Evolutionary conservation across 2,329 filamentous ascomycete species (phyloP).

Genomic region (Fusarium oxysporum): DNA sequence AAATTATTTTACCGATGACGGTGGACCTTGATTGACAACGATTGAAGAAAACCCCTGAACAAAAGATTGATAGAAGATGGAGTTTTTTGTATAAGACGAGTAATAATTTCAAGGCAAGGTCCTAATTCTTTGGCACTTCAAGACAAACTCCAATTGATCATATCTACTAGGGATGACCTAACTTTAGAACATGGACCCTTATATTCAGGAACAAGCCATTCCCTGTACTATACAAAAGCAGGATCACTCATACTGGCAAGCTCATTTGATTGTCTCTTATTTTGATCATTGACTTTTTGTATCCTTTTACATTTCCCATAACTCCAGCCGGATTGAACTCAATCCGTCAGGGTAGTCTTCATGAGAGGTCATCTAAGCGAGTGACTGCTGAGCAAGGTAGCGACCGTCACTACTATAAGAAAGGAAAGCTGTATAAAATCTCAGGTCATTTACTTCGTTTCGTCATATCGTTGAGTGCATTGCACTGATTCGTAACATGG

Average conservation of each 20-base stretch:
- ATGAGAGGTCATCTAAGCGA: conserved; percentile 37
- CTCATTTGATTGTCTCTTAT: conserved; percentile 3
- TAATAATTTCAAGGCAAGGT: too few species aligned
- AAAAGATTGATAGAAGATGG: background rate
- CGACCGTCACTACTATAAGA: conserved; percentile 36
- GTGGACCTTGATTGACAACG: background rate
- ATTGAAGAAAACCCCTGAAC: background rate
- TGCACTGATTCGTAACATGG: conserved; percentile 36
- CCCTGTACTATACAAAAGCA: background rate
- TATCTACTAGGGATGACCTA: background rate
- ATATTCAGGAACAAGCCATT: background rate
- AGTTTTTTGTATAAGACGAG: too few species aligned
- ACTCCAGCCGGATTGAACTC: conserved; percentile 19
- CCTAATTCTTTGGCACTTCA: background rate
- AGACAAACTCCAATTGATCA: background rate
- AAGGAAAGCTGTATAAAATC: conserved; percentile 37
- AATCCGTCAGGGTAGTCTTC: conserved; percentile 3
- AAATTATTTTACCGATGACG: conserved; percentile 33
- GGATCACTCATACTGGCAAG: background rate
- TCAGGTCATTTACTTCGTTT: conserved; percentile 46
- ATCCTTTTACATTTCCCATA: conserved; percentile 19
- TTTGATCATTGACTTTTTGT: conserved; percentile 23
- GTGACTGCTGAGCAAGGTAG: conserved; percentile 35
- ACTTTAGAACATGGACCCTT: background rate
- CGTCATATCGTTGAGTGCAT: conserved; percentile 40